A percentile compares a stretch with the other conserved stretches of the same genome.
Evolutionary conservation across 768 basidiomycete species (phyloP).

Genomic region (Collybia sp.): DNA sequence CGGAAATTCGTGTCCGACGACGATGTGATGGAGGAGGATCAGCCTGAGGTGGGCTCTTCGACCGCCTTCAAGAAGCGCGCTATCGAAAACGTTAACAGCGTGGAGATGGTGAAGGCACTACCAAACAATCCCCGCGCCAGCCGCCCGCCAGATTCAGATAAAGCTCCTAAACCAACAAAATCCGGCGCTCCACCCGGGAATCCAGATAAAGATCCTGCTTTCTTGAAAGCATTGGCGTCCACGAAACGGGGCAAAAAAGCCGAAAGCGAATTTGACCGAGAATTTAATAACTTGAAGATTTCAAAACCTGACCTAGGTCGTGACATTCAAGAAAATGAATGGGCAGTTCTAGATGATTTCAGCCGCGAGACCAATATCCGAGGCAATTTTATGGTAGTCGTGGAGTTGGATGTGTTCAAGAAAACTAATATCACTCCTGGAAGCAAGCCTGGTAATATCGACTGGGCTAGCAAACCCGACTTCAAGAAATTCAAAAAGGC

Average conservation of each 20-base stretch:
- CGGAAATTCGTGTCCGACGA: conserved; percentile 31
- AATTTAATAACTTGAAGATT: conserved; percentile 75
- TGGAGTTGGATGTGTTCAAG: conserved; percentile 56
- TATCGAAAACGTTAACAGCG: conserved; percentile 31
- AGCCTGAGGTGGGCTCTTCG: conserved; percentile 6
- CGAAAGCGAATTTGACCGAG: conserved; percentile 71
- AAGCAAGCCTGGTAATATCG: conserved; percentile 15
- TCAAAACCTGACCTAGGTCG: conserved; percentile 53
- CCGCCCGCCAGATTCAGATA: conserved; percentile 22
- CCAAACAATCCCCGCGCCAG: conserved; percentile 6
- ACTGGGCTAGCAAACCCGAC: conserved; percentile 53
- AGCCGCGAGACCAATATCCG: conserved; percentile 55
- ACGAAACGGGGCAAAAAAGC: conserved; percentile 62
- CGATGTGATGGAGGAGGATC: conserved; percentile 18
- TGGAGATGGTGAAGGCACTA: conserved; percentile 12
- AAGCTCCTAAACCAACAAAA: conserved; percentile 11
- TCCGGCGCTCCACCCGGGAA: conserved; percentile 36
- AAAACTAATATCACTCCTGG: conserved; percentile 10
- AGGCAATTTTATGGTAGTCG: conserved; percentile 79
- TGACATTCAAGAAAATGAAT: conserved; percentile 46
- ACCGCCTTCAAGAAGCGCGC: conserved; percentile 39
- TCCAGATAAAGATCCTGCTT: conserved; percentile 63
- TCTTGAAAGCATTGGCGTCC: conserved; percentile 71
- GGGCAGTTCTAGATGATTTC: conserved; percentile 62
- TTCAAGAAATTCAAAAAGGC: conserved; percentile 82